These are phyloP conservation scores for Limtongozyma cylindracea DNA, from an alignment of 805 yeast species.

Conservation along the genomic window DNA sequence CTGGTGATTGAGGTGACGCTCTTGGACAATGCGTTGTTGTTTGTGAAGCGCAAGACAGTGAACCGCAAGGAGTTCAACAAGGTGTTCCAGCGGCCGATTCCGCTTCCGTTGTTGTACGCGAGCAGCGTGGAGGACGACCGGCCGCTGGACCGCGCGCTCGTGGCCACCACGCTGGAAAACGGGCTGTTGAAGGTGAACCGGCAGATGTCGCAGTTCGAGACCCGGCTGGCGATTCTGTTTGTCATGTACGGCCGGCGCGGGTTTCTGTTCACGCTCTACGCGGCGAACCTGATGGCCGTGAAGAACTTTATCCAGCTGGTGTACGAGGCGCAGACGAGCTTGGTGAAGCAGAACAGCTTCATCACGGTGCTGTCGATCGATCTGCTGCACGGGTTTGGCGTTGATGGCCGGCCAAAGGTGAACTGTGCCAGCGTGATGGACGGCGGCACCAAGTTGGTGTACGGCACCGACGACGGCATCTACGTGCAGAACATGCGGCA, in stretches of 20 bases:
- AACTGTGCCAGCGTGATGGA: conserved; percentile 87
- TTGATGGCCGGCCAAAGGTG: no score
- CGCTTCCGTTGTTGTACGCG: conserved; percentile 47
- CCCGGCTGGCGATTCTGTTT: no score
- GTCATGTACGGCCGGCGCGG: no score
- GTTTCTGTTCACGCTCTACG: conserved; percentile 25
- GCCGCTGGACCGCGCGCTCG: no score
- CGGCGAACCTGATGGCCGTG: conserved; percentile 33
- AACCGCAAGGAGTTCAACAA: conserved; percentile 80
- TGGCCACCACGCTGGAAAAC: conserved; percentile 27
- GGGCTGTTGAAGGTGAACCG: conserved; percentile 10
- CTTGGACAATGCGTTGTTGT: conserved; percentile 68
- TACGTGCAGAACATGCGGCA: conserved; percentile 54
- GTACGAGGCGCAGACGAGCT: conserved; percentile 61
- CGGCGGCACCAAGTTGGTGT: conserved; percentile 75
- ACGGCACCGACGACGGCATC: conserved; percentile 83
- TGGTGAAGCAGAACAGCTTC: conserved; percentile 48
- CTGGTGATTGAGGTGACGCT: conserved; percentile 69
- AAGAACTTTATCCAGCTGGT: conserved; percentile 63
- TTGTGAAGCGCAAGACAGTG: conserved; percentile 66
- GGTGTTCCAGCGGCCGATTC: conserved; percentile 77
- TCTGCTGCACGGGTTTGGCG: no score
- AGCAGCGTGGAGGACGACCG: no score
- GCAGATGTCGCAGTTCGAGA: conserved; percentile 17
- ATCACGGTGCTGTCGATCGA: conserved; percentile 50